Percentiles rank a stretch among this genome's conserved stretches.
Evolutionary conservation across 805 yeast genomes (phyloP).

Genomic region (Spathaspora gorwiae): DNA sequence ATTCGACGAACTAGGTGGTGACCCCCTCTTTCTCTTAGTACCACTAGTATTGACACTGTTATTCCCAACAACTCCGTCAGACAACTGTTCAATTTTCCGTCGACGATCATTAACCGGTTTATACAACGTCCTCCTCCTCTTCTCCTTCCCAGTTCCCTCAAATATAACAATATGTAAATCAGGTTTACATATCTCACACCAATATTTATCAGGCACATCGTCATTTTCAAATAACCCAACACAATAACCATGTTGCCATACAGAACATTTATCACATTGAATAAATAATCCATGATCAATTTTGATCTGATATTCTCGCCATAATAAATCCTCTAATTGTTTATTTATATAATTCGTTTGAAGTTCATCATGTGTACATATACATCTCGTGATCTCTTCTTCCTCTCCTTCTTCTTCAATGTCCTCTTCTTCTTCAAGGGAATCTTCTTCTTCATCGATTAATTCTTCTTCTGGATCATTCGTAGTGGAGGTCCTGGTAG

Average conservation of each 20-base stretch:
- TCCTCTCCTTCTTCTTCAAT: slow-evolving; percentile 29
- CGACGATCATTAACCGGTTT: slow-evolving; percentile 39
- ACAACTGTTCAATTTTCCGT: slow-evolving; percentile 23
- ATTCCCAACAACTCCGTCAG: slow-evolving; percentile 1
- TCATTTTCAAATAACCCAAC: slow-evolving; percentile 76
- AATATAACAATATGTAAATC: slow-evolving; percentile 60
- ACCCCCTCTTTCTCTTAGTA: neutral
- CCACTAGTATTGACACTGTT: slow-evolving; percentile 8
- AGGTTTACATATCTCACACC: slow-evolving; percentile 91
- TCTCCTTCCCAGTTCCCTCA: slow-evolving; percentile 11
- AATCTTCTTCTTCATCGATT: neutral
- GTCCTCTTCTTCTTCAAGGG: slow-evolving; percentile 2
- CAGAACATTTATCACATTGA: slow-evolving; percentile 86
- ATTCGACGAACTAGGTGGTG: slow-evolving; percentile 1
- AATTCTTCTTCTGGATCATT: neutral
- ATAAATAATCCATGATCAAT: slow-evolving; percentile 62
- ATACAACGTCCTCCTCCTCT: slow-evolving; percentile 29
- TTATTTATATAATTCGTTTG: slow-evolving; percentile 19
- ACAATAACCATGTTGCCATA: slow-evolving; percentile 97
- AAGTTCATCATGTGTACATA: slow-evolving; percentile 39
- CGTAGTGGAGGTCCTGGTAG: neutral
- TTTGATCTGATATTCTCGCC: slow-evolving; percentile 30
- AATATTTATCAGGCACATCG: slow-evolving; percentile 86
- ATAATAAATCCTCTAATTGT: slow-evolving; percentile 20
- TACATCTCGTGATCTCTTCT: slow-evolving; percentile 40